Evolutionary conservation across 1,284 basidiomycete genomes (phyloP), one percentile per base, ranked within the genome.

Genomic region (Apiotrichum domesticum): DNA sequence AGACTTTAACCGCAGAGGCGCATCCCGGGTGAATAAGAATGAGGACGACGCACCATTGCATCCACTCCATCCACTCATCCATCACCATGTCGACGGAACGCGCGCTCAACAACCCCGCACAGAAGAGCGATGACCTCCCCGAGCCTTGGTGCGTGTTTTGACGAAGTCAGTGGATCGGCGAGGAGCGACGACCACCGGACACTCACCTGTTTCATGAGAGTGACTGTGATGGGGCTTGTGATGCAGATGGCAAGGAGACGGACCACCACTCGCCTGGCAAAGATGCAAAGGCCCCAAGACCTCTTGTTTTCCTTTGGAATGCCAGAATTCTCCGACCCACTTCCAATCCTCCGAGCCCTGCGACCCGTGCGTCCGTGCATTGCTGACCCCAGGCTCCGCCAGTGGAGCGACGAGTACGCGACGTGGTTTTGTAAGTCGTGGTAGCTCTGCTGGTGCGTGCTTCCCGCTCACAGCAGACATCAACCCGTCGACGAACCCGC

Each of bases 401-500:
- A 70, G 56, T 72, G 55, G 52, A 64, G 66, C 55, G 15, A 62
- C 40, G 50, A 60, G 35, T 49, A 70, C 56, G 46, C 63, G 45
- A 67, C 65, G 4, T 70, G 58, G 57, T 68, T 64, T 58, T 69
- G 41, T 42, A 14, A 42, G 41, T 42, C 6, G 6, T n/a, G 41
- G 11, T 6, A 67, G 21, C 21, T 21, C 21, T 21, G 21, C 21
- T 21, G 21, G 21, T 21, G 21, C 21, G 21, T 21, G 21, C 21
- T 21, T 21, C 21, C 21, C 34, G 46, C 46, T 46, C 32, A 46
- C 45, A 4, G 6, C 45, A 6, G 34, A 49, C 34, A 49, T 73
- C 58, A 70, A 73, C 63, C 67, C 71, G 2, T 57, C 54, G 3
- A 71, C 66, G 10, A 56, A 70, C 55, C 69, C 68, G 6, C 65